Evolutionary conservation across 345 rosid species (phyloP), one percentile per base, ranked within the genome.

Genomic region (Eucalyptus microcorys): DNA sequence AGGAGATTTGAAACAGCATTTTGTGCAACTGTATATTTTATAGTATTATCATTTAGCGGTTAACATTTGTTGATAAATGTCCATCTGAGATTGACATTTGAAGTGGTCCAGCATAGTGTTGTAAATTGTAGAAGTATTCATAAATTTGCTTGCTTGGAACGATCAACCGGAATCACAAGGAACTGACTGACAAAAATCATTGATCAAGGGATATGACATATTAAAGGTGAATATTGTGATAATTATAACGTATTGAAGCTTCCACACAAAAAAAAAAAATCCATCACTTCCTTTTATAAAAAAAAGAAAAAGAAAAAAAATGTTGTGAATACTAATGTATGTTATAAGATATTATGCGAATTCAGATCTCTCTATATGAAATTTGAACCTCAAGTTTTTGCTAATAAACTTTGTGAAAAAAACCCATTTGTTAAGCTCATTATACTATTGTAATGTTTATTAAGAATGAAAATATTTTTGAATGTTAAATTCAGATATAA

Each of bases 111-210:
- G 0, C 42, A 66, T 66, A 3, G 42, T 7, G 2, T 66, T 32
- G 42, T 32, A 32, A 32, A 66, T 3, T 68, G 43, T 68, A 68
- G 80, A 68, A 68, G 7, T 17, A 3, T 17, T 1, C 80, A 68
- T 68, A 68, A 34, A 2, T 68, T 68, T 68, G 14, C 13, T 34
- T 68, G 80, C 24, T 17, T 17, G 43, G 43, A 68, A 6, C 0
- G 13, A 17, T 68, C 43, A 0, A 1, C 2, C 7, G 2, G 43
- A 68, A 34, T 4, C 19, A 0, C 42, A 34, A 34, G 42, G 37
- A 68, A 34, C 7, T 0, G 2, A 68, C 2, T 21, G 4, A 14
- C 76, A 14, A n/a, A 64, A 64, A 64, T 64, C 19, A 64, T 64
- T 64, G 34, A n/a, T n/a, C 21, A 32, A 64, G 40, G 16, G 19